Evolutionary conservation across 2,329 filamentous ascomycete genomes (phyloP).

Genomic region (Ciborinia camelliae): DNA sequence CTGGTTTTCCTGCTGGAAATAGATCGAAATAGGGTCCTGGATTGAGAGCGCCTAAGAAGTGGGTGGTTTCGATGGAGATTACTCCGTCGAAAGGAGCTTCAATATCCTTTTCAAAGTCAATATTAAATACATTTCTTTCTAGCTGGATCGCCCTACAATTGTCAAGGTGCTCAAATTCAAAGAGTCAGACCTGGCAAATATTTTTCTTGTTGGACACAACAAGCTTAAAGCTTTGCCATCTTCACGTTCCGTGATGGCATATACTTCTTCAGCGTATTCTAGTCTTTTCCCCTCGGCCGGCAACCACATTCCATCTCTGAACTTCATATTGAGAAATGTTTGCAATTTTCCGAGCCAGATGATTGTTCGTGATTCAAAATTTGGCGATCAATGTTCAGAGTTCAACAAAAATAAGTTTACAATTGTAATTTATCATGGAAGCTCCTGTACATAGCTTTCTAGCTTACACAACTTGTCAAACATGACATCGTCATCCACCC

Average conservation of each 20-base stretch:
- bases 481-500: not conserved
- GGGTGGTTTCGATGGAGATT: slow-evolving; percentile 56
- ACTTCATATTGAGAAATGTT: slow-evolving; percentile 48
- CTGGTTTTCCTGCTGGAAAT: slow-evolving; percentile 51
- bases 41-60: slow-evolving; percentile 52
- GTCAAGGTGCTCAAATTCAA: slow-evolving; percentile 54
- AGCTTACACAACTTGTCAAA: too few relatives aligned
- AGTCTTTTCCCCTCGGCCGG: slow-evolving; percentile 56
- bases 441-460: not conserved
- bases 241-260: slow-evolving; percentile 45
- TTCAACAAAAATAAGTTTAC: not conserved
- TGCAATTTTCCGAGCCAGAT: not conserved
- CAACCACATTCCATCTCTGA: slow-evolving; percentile 67
- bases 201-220: slow-evolving; percentile 56
- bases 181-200: slow-evolving; percentile 52
- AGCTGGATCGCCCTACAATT: slow-evolving; percentile 39
- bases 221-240: slow-evolving; percentile 50
- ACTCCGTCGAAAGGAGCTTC: slow-evolving; percentile 56
- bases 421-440: not conserved
- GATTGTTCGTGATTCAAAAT: not conserved
- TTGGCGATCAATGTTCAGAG: not conserved
- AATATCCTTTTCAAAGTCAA: slow-evolving; percentile 44
- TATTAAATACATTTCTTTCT: not conserved
- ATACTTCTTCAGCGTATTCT: slow-evolving; percentile 65
- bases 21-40: slow-evolving; percentile 56